Conservation (phyloP, 2,329 filamentous ascomycete genomes). For the Aspergillus sp. region DNA sequence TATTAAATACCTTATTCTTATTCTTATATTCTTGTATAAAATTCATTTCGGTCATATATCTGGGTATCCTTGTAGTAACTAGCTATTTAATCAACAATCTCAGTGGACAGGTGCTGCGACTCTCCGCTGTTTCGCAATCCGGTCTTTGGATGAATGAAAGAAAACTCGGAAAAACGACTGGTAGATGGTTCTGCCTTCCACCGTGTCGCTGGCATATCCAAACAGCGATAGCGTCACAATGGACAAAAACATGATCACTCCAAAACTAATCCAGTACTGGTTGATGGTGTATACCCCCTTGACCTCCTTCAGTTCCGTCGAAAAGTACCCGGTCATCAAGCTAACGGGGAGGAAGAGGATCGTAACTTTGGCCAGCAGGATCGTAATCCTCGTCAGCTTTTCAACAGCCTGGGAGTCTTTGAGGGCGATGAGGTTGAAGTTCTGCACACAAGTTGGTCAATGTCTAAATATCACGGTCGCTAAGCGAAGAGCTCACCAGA, state of each 20-base stretch:
- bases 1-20: no score
- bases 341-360: constrained; percentile 72
- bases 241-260: constrained; percentile 56
- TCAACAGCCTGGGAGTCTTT: constrained; percentile 71
- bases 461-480: no score
- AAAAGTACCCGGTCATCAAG: constrained; percentile 72
- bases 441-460: constrained; percentile 41
- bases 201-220: constrained; percentile 52
- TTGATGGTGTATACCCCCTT: constrained; percentile 53
- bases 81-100: no score
- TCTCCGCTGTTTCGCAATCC: constrained; percentile 13
- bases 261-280: constrained; percentile 67
- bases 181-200: constrained; percentile 52
- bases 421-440: constrained; percentile 72
- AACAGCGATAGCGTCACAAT: constrained; percentile 56
- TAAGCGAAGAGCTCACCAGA: constrained; percentile 46
- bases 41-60: no score
- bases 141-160: constrained; percentile 26
- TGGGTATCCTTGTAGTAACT: no score
- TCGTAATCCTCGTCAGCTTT: constrained; percentile 65
- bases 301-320: constrained; percentile 57
- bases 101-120: not conserved
- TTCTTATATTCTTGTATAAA: no score
- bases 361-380: constrained; percentile 68
- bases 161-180: constrained; percentile 36